Base-by-base conservation (phyloP, 495 filamentous ascomycete genomes). In the Trichoderma orchidacearum region DNA sequence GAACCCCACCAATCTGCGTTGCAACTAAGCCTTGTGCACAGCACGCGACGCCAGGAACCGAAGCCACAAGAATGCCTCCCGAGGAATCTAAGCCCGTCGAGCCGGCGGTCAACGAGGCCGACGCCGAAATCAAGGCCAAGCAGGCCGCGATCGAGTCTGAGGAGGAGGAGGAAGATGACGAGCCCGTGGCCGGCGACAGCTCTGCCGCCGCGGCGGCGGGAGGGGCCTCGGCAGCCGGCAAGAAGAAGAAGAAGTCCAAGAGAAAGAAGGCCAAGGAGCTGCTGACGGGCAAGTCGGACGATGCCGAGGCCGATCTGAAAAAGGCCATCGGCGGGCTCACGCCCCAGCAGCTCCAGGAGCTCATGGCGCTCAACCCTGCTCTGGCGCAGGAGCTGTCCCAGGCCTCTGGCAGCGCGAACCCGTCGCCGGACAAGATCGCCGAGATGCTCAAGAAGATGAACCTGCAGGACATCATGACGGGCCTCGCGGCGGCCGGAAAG, bases 391-490 rank as follows among this genome's bases (percentile, higher is more conserved):
- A 86, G 63, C 65, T 77, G 28, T 58, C 66, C 12, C 61, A 62
- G 55, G 64, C 68, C 51, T 61, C 57, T 60, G 63, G 54, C 23
- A 73, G 79, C 12, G 56, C 56, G n/a, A 50, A 50, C 29, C 38
- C 56, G 11, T 27, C 28, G 56, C 29, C 41, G 7, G 54, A 56
- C 17, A n/a, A 56, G 54, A 25, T 45, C 6, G 71, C 78, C 51
- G 81, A 89, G 58, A 72, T 81, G 29, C 69, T 96, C 62, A 82
- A 81, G 65, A 81, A 84, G 55, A 73, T 95, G 66, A 84, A 82
- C 58, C 71, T 95, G 12, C 76, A 83, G 54, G 87, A 95, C 51
- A 73, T 95, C 59, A 72, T 95, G 71, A 95, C 91, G 0, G 91
- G 91, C 5, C 72, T 95, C 59, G 77, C 81, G 12, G 68, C 73